A percentile compares a stretch with the other conserved stretches of the same genome.
Evolutionary conservation across 495 filamentous ascomycete species (phyloP).

Genomic region (Penicillium silybi): DNA sequence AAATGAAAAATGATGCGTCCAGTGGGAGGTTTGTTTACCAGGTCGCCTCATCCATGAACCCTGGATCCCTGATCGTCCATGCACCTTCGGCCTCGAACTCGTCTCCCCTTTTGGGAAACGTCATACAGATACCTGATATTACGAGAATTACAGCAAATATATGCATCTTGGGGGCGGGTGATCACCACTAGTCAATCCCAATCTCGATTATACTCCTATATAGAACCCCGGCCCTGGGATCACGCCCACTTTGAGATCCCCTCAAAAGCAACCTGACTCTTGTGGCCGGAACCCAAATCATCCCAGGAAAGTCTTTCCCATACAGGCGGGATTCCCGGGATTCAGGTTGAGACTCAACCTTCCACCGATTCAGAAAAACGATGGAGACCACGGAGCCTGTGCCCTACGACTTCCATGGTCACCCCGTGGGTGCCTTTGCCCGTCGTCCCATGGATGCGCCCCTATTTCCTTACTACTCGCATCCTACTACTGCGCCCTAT

Average conservation of each 20-base stretch:
- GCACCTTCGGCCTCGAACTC: conserved; percentile 22
- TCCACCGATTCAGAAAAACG: neutral
- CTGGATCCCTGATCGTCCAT: conserved; percentile 17
- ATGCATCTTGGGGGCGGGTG: conserved; percentile 8
- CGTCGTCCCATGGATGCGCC: conserved; percentile 36
- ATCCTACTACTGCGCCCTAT: conserved; percentile 31
- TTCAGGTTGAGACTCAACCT: neutral
- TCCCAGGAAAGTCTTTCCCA: neutral
- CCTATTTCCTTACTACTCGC: conserved; percentile 38
- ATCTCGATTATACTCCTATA: neutral
- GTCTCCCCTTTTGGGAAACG: conserved; percentile 16
- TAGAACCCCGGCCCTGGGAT: conserved; percentile 1
- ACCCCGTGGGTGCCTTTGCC: conserved; percentile 34
- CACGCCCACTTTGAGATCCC: neutral
- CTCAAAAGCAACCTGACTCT: conserved; percentile 12
- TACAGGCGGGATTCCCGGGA: neutral
- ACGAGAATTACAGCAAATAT: conserved; percentile 10
- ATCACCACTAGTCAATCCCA: conserved; percentile 18
- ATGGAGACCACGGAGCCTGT: conserved; percentile 47
- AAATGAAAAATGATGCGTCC: conserved; percentile 21
- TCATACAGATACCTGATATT: conserved; percentile 13
- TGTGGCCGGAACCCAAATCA: conserved; percentile 18
- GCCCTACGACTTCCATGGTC: conserved; percentile 41
- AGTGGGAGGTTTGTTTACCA: conserved; percentile 14
- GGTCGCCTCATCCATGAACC: conserved; percentile 18